Percentiles rank a stretch among this genome's conserved stretches.
Conservation (phyloP, 371 early-diverging fungal species). For the Circinella umbellata region DNA sequence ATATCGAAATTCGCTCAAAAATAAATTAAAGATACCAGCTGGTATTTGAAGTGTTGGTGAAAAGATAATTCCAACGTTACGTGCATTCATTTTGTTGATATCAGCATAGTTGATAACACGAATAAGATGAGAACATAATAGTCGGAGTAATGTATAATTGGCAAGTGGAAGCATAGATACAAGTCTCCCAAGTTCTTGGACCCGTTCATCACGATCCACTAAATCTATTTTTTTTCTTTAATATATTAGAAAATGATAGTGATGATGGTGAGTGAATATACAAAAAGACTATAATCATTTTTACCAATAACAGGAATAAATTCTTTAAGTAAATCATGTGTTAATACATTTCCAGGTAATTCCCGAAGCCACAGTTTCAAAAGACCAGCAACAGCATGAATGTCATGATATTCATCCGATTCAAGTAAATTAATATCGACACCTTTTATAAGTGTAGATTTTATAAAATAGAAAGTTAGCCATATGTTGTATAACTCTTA, state of each 20-base stretch:
- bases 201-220: conserved; percentile 70
- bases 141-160: conserved; percentile 90
- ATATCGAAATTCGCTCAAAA: conserved; percentile 87
- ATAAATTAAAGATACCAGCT: conserved; percentile 84
- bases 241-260: neutral
- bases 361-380: conserved; percentile 84
- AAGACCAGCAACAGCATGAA: conserved; percentile 82
- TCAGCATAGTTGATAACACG: conserved; percentile 82
- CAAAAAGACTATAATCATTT: neutral
- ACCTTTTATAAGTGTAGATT: conserved; percentile 23
- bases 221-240: conserved; percentile 51
- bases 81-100: conserved; percentile 91
- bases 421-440: conserved; percentile 66
- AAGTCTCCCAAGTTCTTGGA: conserved; percentile 78
- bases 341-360: conserved; percentile 75
- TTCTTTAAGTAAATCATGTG: conserved; percentile 62
- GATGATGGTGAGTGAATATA: neutral
- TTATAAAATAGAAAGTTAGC: no score
- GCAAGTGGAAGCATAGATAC: conserved; percentile 79
- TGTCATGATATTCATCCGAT: conserved; percentile 59
- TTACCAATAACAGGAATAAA: conserved; percentile 65
- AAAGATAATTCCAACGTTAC: conserved; percentile 95
- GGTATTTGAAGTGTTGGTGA: conserved; percentile 93
- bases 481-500: neutral
- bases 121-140: conserved; percentile 87